phyloP scores from a whole-genome alignment of 2,329 filamentous ascomycete genomes.

The Pseudogymnoascus sp. region DNA sequence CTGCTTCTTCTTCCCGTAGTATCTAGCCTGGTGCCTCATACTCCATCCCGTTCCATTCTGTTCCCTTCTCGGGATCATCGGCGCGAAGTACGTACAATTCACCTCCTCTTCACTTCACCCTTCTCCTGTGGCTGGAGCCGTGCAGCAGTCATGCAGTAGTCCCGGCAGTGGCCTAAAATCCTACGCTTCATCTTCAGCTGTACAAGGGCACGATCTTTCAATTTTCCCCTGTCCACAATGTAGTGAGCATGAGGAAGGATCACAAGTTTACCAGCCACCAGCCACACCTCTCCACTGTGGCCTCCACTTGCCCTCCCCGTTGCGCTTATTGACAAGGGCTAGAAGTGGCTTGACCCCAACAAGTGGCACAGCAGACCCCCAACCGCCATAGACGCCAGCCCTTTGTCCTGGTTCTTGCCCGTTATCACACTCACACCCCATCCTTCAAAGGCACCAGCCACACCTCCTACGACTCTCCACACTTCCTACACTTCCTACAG shows the following conservation, averaged over 20 bases:
- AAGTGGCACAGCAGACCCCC: constrained; percentile 1
- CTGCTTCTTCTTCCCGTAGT: not conserved
- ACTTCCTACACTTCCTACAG: not conserved
- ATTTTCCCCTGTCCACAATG: not conserved
- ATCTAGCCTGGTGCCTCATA: not conserved
- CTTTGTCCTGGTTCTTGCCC: constrained; percentile 1
- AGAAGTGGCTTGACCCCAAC: constrained; percentile 1
- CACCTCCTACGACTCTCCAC: not conserved
- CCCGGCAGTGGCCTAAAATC: constrained; percentile 5
- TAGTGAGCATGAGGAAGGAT: constrained; percentile 3
- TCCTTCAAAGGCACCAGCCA: constrained; percentile 9
- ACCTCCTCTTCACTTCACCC: not conserved
- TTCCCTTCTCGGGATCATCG: not conserved
- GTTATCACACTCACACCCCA: not conserved
- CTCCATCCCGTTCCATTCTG: not conserved
- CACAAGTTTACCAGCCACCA: not conserved
- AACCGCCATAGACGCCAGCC: constrained; percentile 9
- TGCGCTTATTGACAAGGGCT: constrained; percentile 1
- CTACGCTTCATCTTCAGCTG: not conserved
- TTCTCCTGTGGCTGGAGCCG: not conserved
- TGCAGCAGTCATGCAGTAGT: not conserved
- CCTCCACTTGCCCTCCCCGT: not conserved
- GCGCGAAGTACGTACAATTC: not conserved
- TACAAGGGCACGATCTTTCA: not conserved
- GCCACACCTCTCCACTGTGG: not conserved